Conservation (phyloP, 208 protist species). For the Trypanosoma theileri region DNA sequence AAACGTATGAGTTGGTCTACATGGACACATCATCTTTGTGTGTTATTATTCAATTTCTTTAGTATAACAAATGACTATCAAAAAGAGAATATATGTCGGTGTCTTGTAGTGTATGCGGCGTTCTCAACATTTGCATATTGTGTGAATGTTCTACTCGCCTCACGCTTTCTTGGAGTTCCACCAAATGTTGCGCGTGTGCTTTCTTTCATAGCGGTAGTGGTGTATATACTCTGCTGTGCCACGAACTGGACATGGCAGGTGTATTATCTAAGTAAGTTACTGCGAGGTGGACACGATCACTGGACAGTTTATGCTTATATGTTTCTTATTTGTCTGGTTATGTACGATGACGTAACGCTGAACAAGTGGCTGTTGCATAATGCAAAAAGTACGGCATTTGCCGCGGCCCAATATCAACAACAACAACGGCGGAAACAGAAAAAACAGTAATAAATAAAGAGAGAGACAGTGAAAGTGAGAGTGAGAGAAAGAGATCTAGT, state of each 20-base stretch:
- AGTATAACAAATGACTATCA: slow-evolving; percentile 88
- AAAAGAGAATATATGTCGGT: slow-evolving; percentile 85
- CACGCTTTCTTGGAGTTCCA: slow-evolving; percentile 83
- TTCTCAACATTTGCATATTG: slow-evolving; percentile 92
- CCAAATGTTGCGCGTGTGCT: slow-evolving; percentile 59
- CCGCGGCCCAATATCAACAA: slow-evolving; percentile 48
- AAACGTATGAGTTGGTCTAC: slow-evolving; percentile 90
- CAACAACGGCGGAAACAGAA: slow-evolving; percentile 17
- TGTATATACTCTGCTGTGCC: slow-evolving; percentile 83
- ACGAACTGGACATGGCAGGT: slow-evolving; percentile 92
- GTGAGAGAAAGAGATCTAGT: no score
- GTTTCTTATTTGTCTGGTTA: slow-evolving; percentile 74
- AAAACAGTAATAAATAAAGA: slow-evolving; percentile 4
- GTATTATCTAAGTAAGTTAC: slow-evolving; percentile 81
- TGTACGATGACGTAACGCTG: slow-evolving; percentile 84
- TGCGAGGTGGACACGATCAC: slow-evolving; percentile 54
- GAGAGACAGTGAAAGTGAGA: no score
- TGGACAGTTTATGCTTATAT: slow-evolving; percentile 89
- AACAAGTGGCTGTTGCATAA: slow-evolving; percentile 77
- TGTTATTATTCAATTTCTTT: slow-evolving; percentile 91
- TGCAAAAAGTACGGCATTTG: slow-evolving; percentile 68
- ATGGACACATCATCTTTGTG: slow-evolving; percentile 87
- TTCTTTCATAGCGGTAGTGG: slow-evolving; percentile 72
- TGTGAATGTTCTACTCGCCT: slow-evolving; percentile 91
- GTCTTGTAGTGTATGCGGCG: slow-evolving; percentile 90